Conservation (phyloP, 176 grass and related monocot genomes). For the Cymbopogon citratus region DNA sequence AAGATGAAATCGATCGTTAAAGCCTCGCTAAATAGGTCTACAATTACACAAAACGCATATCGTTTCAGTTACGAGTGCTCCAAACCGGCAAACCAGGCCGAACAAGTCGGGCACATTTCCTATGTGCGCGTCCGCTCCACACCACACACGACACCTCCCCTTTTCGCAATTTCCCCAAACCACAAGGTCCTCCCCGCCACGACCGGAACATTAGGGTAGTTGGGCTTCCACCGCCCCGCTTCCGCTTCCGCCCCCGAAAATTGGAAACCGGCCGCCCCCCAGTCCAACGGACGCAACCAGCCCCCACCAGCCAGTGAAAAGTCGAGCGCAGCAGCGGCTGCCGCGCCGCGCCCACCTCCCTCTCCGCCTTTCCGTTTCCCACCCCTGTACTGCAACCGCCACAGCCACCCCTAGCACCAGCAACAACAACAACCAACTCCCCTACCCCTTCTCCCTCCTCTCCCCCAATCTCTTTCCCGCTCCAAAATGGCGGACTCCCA, state of each 20-base stretch:
- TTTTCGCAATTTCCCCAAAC: background rate
- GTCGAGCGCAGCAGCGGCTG: background rate
- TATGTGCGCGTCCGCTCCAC: background rate
- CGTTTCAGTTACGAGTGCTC: background rate
- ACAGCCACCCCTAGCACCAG: background rate
- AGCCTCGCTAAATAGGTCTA: too few relatives aligned
- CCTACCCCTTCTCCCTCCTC: background rate
- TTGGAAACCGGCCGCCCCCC: background rate
- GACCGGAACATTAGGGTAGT: constrained; percentile 15
- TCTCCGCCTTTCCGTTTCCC: background rate
- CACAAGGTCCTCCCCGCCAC: background rate
- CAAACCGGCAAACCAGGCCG: too few relatives aligned
- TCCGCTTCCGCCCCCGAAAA: background rate
- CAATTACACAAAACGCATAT: background rate
- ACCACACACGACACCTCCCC: background rate
- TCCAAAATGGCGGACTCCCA: constrained; percentile 40
- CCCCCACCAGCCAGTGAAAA: too few relatives aligned
- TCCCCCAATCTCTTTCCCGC: background rate
- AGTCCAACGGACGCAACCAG: background rate
- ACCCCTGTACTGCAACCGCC: constrained; percentile 24
- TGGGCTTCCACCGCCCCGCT: background rate
- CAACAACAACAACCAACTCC: background rate
- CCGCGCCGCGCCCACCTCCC: background rate
- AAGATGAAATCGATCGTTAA: too few relatives aligned
- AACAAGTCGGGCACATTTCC: too few relatives aligned